Evolutionary conservation across 306 rosid genomes (phyloP), one percentile per base, ranked within the genome.

Genomic region (Senna siamea): DNA sequence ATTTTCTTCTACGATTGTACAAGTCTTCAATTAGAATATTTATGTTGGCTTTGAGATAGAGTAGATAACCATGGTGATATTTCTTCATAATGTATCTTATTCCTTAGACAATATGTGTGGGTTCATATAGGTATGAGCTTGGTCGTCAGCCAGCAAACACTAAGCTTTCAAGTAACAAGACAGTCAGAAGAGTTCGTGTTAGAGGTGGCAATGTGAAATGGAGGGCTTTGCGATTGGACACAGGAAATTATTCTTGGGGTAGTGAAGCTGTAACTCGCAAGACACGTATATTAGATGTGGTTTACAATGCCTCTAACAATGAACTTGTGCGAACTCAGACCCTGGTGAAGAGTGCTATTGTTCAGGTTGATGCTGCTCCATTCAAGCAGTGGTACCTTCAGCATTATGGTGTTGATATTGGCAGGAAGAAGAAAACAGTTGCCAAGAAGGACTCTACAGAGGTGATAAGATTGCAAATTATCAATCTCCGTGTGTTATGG

Each of bases 371-470:
- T 86, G 90, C 85, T 40, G 87, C 87, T 7, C 90, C 90, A 12
- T 86, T 86, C 43, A 86, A 86, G 77, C 90, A 83, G 57, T 86
- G 90, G 90, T 86, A 86, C 66, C 87, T 86, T 52, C 90, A 86
- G 75, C 90, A 86, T 56, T 86, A 86, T 72, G 90, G 87, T 61
- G 82, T 86, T 72, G 90, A 86, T 5, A 46, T 86, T 68, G 87
- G 90, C 0, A 80, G 85, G 76, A 86, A 86, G 15, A 86, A 86
- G 82, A 86, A 86, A 53, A 28, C 57, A 14, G 72, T 76, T 15
- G 28, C 87, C 38, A 85, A 85, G 82, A 85, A 85, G 81, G 88
- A 85, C 5, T 0, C 74, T 1, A 6, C 75, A 0, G 88, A 85
- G 89, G 89, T 84, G 12, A 76, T 48, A 12, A 7, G 2, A 5